Conservation (phyloP, 1,284 basidiomycete species). For the Leccinum olivaceoglutinosum region DNA sequence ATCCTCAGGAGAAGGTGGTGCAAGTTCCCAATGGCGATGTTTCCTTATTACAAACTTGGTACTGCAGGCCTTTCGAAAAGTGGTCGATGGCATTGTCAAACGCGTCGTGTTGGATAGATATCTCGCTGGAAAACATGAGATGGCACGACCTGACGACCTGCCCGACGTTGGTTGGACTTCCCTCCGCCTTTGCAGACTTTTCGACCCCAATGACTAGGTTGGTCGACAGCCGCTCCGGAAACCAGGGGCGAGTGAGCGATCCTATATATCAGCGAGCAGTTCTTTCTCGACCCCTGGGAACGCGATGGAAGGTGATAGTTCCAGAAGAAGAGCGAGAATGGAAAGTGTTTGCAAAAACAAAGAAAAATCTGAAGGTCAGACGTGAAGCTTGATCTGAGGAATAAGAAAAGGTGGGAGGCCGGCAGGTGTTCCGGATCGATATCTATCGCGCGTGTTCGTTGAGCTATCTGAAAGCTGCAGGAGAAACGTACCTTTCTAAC, state of each 20-base stretch:
- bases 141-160: conserved; percentile 51
- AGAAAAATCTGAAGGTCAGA: conserved; percentile 70
- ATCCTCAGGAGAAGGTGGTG: too few relatives aligned
- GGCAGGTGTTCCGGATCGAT: conserved; percentile 56
- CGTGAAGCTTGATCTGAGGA: conserved; percentile 68
- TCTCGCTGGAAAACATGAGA: conserved; percentile 52
- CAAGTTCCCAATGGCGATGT: too few relatives aligned
- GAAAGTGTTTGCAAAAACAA: conserved; percentile 73
- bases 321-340: conserved; percentile 67
- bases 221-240: conserved; percentile 71
- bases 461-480: conserved; percentile 11
- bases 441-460: conserved; percentile 36
- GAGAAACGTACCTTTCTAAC: conserved; percentile 51
- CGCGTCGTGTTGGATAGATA: conserved; percentile 71
- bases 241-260: conserved; percentile 77
- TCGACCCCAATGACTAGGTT: conserved; percentile 61
- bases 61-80: conserved; percentile 39
- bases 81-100: conserved; percentile 71
- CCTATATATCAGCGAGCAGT: conserved; percentile 64
- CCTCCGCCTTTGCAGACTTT: conserved; percentile 51
- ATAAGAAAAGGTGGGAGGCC: conserved; percentile 61
- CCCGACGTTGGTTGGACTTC: conserved; percentile 66
- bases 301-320: conserved; percentile 57
- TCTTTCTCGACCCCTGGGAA: conserved; percentile 71
- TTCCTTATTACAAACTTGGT: too few relatives aligned